Percentiles rank a stretch among this genome's conserved stretches.
phyloP scores from a whole-genome alignment of 768 basidiomycete genomes.

The Tricholoma sp. region DNA sequence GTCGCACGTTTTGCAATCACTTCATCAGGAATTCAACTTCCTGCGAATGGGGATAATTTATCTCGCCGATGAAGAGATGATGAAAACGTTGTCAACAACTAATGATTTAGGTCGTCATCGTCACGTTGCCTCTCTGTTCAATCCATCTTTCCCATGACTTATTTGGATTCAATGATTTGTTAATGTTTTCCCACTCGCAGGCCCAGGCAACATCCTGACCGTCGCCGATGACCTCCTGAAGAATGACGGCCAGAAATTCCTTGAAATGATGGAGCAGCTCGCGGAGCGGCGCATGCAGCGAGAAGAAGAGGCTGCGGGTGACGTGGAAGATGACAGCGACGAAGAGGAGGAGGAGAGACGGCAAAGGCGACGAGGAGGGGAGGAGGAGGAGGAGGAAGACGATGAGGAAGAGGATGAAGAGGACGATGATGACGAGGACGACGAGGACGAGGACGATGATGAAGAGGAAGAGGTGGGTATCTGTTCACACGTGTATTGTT shows the following conservation, averaged over 20 bases:
- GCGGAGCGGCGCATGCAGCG: slow-evolving; percentile 91
- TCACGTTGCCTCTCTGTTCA: not conserved
- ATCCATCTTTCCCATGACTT: not conserved
- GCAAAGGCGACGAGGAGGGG: slow-evolving; percentile 32
- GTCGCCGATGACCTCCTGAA: slow-evolving; percentile 98
- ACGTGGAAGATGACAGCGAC: slow-evolving; percentile 44
- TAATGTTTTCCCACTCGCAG: slow-evolving; percentile 25
- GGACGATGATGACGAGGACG: slow-evolving; percentile 57
- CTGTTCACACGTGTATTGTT: slow-evolving; percentile 15
- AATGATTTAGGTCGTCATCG: not conserved
- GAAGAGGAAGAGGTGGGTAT: slow-evolving; percentile 50
- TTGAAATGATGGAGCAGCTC: slow-evolving; percentile 99
- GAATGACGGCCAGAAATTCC: slow-evolving; percentile 97
- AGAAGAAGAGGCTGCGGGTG: slow-evolving; percentile 58
- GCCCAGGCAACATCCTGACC: slow-evolving; percentile 91
- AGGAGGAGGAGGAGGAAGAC: slow-evolving; percentile 56
- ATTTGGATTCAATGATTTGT: not conserved
- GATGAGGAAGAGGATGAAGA: slow-evolving; percentile 59
- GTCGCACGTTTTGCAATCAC: not conserved
- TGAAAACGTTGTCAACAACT: not conserved
- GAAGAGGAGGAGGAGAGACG: slow-evolving; percentile 32
- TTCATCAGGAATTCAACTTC: too few relatives aligned
- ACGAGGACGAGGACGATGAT: slow-evolving; percentile 63
- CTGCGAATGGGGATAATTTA: not conserved
- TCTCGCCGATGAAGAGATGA: not conserved